These are phyloP conservation scores for Aspergillus nidulans DNA, from an alignment of 495 filamentous ascomycete genomes.

Conservation along the genomic window DNA sequence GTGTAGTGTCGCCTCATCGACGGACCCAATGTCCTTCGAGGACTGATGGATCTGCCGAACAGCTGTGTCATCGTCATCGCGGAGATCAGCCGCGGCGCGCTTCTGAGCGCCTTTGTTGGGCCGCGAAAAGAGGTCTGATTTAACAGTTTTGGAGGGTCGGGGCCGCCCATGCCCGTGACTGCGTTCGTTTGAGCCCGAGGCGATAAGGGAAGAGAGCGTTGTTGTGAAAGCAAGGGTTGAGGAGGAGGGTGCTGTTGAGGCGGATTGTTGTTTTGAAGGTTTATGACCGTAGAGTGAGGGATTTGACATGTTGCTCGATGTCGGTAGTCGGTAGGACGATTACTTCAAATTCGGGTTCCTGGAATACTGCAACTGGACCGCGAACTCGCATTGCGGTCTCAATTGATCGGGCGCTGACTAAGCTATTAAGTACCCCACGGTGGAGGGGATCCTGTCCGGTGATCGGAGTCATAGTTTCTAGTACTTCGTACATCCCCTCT, in stretches of 20 bases:
- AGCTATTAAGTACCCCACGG: constrained; percentile 11
- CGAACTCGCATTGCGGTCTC: not conserved
- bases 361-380: not conserved
- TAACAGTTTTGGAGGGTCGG: constrained; percentile 58
- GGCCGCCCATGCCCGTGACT: constrained; percentile 56
- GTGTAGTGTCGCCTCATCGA: constrained; percentile 43
- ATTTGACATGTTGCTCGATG: constrained; percentile 14
- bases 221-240: constrained; percentile 76
- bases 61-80: constrained; percentile 34
- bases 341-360: not conserved
- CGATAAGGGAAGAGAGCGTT: constrained; percentile 64
- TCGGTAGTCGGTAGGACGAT: not conserved
- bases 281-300: constrained; percentile 63
- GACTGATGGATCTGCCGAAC: constrained; percentile 33
- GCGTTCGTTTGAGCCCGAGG: constrained; percentile 42
- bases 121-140: constrained; percentile 65
- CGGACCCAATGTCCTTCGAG: constrained; percentile 35
- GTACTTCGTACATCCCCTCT: not conserved
- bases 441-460: not conserved
- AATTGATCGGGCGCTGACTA: constrained; percentile 12
- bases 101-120: constrained; percentile 68
- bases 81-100: constrained; percentile 51
- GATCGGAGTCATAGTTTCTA: constrained; percentile 7
- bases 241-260: constrained; percentile 56
- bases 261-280: constrained; percentile 48